These are phyloP conservation scores for Hypoxylon perforatum DNA, from an alignment of 495 filamentous ascomycete species.

Conservation along the genomic window DNA sequence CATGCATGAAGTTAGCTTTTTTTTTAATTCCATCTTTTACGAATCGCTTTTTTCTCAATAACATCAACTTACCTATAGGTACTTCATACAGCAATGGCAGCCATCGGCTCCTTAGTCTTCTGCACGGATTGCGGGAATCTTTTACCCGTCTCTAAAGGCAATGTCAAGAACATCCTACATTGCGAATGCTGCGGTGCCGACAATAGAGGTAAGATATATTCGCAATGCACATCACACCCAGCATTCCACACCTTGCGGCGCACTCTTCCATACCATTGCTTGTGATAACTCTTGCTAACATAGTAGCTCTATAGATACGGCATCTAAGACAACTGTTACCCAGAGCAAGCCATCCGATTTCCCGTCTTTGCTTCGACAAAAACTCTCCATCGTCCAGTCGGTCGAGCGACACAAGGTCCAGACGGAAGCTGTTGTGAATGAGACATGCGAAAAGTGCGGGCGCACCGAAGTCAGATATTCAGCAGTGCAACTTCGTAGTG, in stretches of 20 bases:
- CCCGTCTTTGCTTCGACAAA: conserved; percentile 85
- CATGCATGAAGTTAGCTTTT: not conserved
- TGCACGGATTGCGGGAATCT: conserved; percentile 94
- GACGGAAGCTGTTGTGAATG: conserved; percentile 74
- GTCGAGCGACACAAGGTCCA: conserved; percentile 81
- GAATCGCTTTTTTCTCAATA: not conserved
- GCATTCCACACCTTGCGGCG: not conserved
- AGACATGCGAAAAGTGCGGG: conserved; percentile 82
- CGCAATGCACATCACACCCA: not conserved
- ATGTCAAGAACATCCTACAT: conserved; percentile 74
- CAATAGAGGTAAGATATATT: conserved; percentile 72
- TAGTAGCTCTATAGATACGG: conserved; percentile 69
- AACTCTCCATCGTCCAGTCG: conserved; percentile 85
- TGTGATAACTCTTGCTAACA: conserved; percentile 24
- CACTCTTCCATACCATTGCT: not conserved
- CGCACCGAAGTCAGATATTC: conserved; percentile 85
- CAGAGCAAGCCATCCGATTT: conserved; percentile 86
- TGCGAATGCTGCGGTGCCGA: conserved; percentile 88
- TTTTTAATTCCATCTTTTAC: not conserved
- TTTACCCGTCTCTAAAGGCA: conserved; percentile 80
- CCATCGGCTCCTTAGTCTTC: conserved; percentile 90
- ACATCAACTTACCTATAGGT: not conserved
- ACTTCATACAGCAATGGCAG: conserved; percentile 69
- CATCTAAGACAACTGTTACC: conserved; percentile 83
- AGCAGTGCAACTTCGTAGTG: conserved; percentile 86